Percentiles rank a stretch among this genome's conserved stretches.
These are phyloP conservation scores for Agarophyton chilense DNA, from an alignment of 23 red algal species.

Conservation along the genomic window DNA sequence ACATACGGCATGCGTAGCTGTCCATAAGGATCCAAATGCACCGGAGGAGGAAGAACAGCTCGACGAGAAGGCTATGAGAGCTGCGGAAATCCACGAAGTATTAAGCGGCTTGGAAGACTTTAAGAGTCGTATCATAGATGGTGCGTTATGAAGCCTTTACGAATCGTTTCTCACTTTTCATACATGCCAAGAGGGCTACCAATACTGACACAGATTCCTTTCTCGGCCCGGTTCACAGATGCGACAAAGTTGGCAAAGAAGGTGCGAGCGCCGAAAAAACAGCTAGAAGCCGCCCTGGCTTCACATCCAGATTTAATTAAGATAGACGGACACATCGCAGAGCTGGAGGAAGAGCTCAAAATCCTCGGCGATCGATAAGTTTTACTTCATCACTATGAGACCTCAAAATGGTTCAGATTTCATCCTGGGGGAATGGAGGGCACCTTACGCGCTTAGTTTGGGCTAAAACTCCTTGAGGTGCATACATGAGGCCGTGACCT, in stretches of 20 bases:
- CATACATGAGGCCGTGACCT: background rate
- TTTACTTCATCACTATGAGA: background rate
- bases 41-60: slow-evolving; percentile 63
- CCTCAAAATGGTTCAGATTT: background rate
- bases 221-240: background rate
- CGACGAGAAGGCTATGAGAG: slow-evolving; percentile 70
- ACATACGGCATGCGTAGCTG: slow-evolving; percentile 49
- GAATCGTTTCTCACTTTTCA: background rate
- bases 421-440: background rate
- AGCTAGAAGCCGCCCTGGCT: slow-evolving; percentile 67
- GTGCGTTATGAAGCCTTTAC: background rate
- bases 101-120: slow-evolving; percentile 67
- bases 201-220: background rate
- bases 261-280: slow-evolving; percentile 65
- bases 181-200: background rate
- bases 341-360: slow-evolving; percentile 73
- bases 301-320: slow-evolving; percentile 75
- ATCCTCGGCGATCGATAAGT: slow-evolving; percentile 71
- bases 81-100: slow-evolving; percentile 82
- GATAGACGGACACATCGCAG: slow-evolving; percentile 75
- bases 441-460: background rate
- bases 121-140: slow-evolving; percentile 71
- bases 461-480: background rate
- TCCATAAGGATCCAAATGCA: slow-evolving; percentile 35
- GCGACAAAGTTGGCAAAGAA: slow-evolving; percentile 76